Conservation (phyloP, 2,329 filamentous ascomycete species). For the Dactylonectria macrodidyma region DNA sequence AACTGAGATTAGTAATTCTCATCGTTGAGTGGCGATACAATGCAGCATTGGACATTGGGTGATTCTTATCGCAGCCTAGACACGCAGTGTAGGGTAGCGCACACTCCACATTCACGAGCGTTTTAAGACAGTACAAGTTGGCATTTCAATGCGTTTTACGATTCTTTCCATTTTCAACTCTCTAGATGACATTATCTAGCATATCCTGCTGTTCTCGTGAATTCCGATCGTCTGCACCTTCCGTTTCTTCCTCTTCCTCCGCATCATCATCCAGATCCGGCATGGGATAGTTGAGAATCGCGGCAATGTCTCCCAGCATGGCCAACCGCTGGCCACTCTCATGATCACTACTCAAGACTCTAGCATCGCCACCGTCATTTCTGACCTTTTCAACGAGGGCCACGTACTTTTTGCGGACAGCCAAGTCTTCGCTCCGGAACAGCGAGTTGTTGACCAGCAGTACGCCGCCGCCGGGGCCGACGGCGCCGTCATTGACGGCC, state of each 20-base stretch:
- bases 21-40: too few species aligned
- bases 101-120: neutral
- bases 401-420: slow-evolving; percentile 85
- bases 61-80: neutral
- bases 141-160: slow-evolving; percentile 25
- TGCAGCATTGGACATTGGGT: too few species aligned
- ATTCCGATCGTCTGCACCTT: slow-evolving; percentile 50
- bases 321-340: slow-evolving; percentile 92
- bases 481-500: slow-evolving; percentile 89
- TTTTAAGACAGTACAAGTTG: too few species aligned
- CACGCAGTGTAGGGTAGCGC: slow-evolving; percentile 15
- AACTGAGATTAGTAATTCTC: too few species aligned
- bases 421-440: slow-evolving; percentile 87
- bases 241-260: slow-evolving; percentile 57
- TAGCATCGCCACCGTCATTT: slow-evolving; percentile 87
- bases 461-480: slow-evolving; percentile 87
- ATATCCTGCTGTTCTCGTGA: slow-evolving; percentile 37
- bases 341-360: slow-evolving; percentile 92
- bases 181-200: slow-evolving; percentile 53
- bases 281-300: slow-evolving; percentile 91
- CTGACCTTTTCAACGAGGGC: slow-evolving; percentile 89
- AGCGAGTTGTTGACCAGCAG: slow-evolving; percentile 89
- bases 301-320: slow-evolving; percentile 88
- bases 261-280: slow-evolving; percentile 83
- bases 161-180: slow-evolving; percentile 18